Base-by-base conservation (phyloP, 192 early-diverging fungal species). In the Globomyces pollinis-pini region DNA sequence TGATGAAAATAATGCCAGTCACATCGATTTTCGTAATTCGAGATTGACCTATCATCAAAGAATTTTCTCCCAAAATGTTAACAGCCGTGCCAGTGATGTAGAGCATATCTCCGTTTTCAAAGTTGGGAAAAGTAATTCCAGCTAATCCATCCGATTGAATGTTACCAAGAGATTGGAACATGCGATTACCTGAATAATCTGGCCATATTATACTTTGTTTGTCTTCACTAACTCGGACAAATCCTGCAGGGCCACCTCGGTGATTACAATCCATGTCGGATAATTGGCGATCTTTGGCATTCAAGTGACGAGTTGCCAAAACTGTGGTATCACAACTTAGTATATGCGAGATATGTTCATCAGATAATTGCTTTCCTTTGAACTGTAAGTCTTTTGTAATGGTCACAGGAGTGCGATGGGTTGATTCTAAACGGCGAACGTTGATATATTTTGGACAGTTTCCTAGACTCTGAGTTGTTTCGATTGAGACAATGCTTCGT, bases 371-470 rank as follows among this genome's bases (percentile, higher is more conserved):
- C n/a, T n/a, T n/a, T n/a, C n/a, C n/a, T n/a, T n/a, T n/a, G n/a
- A n/a, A n/a, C n/a, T n/a, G n/a, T n/a, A n/a, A n/a, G n/a, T n/a
- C n/a, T n/a, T n/a, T n/a, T n/a, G n/a, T n/a, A n/a, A n/a, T n/a
- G n/a, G n/a, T n/a, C n/a, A n/a, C 6, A 15, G 55, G 15, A 4
- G 9, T 31, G 0, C 31, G 20, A 33, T 31, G 6, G 39, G 12
- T 32, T 34, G 13, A 18, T 62, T 63, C 12, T 5, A 32, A 31
- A 3, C 16, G 11, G 16, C 39, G 3, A 2, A 38, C 36, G 8
- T n/a, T 59, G 23, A 59, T 59, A n/a, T 59, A 59, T 39, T 65
- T 65, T 50, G 64, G 64, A 38, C 64, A 65, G 55, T 65, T 65
- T 23, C 64, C 64, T 36, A 62, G 18, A n/a, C 41, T 62, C 26